Conservation (phyloP, 768 basidiomycete species). For the Naganishia antarctica region DNA sequence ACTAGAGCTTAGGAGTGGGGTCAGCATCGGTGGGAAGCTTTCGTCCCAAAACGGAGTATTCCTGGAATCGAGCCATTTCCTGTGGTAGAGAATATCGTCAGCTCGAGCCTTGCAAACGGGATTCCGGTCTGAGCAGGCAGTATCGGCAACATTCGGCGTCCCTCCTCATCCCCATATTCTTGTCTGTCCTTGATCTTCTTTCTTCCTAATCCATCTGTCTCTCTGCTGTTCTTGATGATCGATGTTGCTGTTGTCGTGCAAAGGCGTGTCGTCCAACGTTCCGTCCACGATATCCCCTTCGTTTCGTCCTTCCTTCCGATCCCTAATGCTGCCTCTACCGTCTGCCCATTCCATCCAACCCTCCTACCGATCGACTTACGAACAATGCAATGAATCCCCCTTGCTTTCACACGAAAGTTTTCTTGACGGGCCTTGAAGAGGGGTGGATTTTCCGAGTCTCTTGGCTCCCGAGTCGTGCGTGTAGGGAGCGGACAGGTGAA, state of each 20-base stretch:
- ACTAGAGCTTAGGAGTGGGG: slow-evolving; percentile 90
- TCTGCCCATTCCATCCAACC: background rate
- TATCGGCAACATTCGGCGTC: too few relatives aligned
- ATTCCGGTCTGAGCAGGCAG: slow-evolving; percentile 1
- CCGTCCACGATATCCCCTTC: too few relatives aligned
- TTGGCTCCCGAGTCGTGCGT: background rate
- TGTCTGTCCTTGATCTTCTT: background rate
- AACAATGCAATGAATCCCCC: slow-evolving; percentile 22
- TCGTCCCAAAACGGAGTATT: slow-evolving; percentile 96
- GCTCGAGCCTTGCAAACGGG: background rate
- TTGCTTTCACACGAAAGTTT: slow-evolving; percentile 23
- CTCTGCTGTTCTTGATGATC: background rate
- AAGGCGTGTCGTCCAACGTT: slow-evolving; percentile 1
- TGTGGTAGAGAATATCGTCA: slow-evolving; percentile 12
- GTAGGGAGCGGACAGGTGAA: background rate
- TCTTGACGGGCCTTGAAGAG: slow-evolving; percentile 22
- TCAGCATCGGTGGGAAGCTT: slow-evolving; percentile 91
- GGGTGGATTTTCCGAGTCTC: slow-evolving; percentile 9
- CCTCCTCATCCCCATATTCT: too few relatives aligned
- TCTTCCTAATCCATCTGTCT: background rate
- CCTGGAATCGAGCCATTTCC: slow-evolving; percentile 56
- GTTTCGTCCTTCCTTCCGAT: too few relatives aligned
- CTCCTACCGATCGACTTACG: slow-evolving; percentile 10
- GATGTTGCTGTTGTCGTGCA: too few relatives aligned
- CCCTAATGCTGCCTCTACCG: background rate